Evolutionary conservation across 2,329 filamentous ascomycete species (phyloP).

Genomic region (Aspergillus novofumigatus): DNA sequence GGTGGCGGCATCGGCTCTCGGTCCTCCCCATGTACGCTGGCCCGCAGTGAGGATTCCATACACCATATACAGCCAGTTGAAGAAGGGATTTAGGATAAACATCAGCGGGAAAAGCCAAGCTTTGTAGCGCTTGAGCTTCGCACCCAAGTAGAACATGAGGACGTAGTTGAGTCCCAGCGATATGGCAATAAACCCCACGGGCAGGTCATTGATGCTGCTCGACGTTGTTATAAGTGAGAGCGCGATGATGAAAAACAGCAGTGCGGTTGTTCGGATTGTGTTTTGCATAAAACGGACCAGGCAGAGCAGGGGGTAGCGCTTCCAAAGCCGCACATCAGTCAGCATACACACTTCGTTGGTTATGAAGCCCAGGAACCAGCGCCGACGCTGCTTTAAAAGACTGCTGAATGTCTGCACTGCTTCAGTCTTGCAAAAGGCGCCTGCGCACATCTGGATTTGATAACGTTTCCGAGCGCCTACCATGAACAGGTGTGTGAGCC

Average conservation of each 20-base stretch:
- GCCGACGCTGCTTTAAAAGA: conserved; percentile 85
- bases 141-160: conserved; percentile 93
- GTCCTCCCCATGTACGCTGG: conserved; percentile 92
- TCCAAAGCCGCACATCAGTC: conserved; percentile 89
- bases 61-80: conserved; percentile 98
- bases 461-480: conserved; percentile 88
- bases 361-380: conserved; percentile 97
- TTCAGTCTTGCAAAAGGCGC: conserved; percentile 97
- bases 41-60: conserved; percentile 94
- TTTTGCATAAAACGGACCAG: conserved; percentile 91
- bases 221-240: conserved; percentile 81
- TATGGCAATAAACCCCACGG: conserved; percentile 88
- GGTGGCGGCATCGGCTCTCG: conserved; percentile 78
- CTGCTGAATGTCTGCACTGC: conserved; percentile 84
- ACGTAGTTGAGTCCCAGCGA: conserved; percentile 91
- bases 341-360: conserved; percentile 98
- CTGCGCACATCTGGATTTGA: conserved; percentile 97
- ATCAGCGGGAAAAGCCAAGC: conserved; percentile 93
- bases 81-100: conserved; percentile 92
- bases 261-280: conserved; percentile 87
- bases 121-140: conserved; percentile 83
- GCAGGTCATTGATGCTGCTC: conserved; percentile 71
- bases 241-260: conserved; percentile 92
- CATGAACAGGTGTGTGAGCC: conserved; percentile 98
- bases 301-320: conserved; percentile 79